phyloP scores from a whole-genome alignment of 2,329 filamentous ascomycete species.

The Lachnellula occidentalis region DNA sequence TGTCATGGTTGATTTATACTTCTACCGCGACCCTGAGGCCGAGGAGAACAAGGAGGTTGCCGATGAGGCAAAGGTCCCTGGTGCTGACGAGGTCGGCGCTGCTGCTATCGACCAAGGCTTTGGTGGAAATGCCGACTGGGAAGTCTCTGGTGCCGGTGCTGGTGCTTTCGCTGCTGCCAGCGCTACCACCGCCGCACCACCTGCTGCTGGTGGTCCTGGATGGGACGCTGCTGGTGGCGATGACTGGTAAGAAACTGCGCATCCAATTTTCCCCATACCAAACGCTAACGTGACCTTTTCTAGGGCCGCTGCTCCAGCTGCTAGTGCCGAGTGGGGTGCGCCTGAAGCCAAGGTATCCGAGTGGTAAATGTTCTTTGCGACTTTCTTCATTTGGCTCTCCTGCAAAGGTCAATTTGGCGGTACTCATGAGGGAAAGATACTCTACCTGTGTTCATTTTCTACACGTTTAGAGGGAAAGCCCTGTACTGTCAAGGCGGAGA shows the following conservation, averaged over 20 bases:
- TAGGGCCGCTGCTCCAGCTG: slow-evolving; percentile 41
- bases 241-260: slow-evolving; percentile 36
- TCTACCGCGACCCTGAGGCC: slow-evolving; percentile 98
- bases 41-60: slow-evolving; percentile 98
- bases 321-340: slow-evolving; percentile 45
- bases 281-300: slow-evolving; percentile 3
- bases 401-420: slow-evolving; percentile 53
- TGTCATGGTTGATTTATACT: slow-evolving; percentile 99
- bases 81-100: slow-evolving; percentile 59
- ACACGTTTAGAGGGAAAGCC: slow-evolving; percentile 81
- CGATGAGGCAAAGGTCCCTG: slow-evolving; percentile 78
- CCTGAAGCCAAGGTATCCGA: slow-evolving; percentile 41
- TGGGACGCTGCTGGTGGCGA: slow-evolving; percentile 51
- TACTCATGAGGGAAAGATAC: slow-evolving; percentile 99
- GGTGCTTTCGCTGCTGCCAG: slow-evolving; percentile 43
- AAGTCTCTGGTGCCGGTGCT: slow-evolving; percentile 56
- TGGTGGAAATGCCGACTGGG: slow-evolving; percentile 71
- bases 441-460: slow-evolving; percentile 46
- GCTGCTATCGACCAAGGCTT: slow-evolving; percentile 76
- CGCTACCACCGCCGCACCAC: slow-evolving; percentile 52
- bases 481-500: slow-evolving; percentile 76
- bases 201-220: slow-evolving; percentile 50
- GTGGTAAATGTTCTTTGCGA: slow-evolving; percentile 28
- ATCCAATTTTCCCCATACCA: not conserved
- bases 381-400: slow-evolving; percentile 1